Percentiles rank a stretch among this genome's conserved stretches.
phyloP scores from a whole-genome alignment of 2,329 filamentous ascomycete genomes.

The Colletotrichum eremochloae region DNA sequence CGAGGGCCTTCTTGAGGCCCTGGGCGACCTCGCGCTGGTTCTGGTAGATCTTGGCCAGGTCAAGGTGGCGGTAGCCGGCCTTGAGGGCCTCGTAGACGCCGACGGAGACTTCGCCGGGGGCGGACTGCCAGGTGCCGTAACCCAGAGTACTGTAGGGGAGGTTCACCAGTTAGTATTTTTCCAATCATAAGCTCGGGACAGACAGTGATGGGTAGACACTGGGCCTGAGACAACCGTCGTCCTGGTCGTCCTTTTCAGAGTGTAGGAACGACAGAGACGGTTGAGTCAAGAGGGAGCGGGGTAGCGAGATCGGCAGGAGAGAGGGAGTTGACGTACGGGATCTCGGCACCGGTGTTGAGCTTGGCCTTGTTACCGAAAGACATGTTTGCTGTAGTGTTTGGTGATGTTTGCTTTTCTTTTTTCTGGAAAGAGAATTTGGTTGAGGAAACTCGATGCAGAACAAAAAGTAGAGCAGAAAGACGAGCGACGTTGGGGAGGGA shows the following conservation, averaged over 20 bases:
- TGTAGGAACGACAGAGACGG: too few species aligned
- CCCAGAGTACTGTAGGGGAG: constrained; percentile 35
- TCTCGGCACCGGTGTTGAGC: constrained; percentile 75
- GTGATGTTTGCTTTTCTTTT: neutral
- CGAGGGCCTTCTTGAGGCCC: constrained; percentile 63
- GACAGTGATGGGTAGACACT: neutral
- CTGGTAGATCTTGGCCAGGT: constrained; percentile 68
- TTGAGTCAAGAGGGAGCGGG: neutral
- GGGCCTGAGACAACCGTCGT: too few species aligned
- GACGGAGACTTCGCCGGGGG: constrained; percentile 72
- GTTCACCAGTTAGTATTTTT: constrained; percentile 49
- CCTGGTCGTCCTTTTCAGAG: too few species aligned
- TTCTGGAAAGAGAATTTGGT: neutral
- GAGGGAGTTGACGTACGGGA: constrained; percentile 55
- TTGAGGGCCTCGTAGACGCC: constrained; percentile 75
- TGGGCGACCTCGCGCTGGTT: constrained; percentile 73
- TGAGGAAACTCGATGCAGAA: neutral
- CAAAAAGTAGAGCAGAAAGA: neutral
- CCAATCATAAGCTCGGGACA: constrained; percentile 59
- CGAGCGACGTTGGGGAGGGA: neutral
- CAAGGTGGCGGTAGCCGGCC: constrained; percentile 74
- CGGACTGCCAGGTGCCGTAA: constrained; percentile 75
- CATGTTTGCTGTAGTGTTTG: constrained; percentile 56
- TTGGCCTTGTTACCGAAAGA: constrained; percentile 69
- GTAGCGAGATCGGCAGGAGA: constrained; percentile 19